Evolutionary conservation across 139 green algal genomes (phyloP).

Genomic region (Axilococcus clingmanii): DNA sequence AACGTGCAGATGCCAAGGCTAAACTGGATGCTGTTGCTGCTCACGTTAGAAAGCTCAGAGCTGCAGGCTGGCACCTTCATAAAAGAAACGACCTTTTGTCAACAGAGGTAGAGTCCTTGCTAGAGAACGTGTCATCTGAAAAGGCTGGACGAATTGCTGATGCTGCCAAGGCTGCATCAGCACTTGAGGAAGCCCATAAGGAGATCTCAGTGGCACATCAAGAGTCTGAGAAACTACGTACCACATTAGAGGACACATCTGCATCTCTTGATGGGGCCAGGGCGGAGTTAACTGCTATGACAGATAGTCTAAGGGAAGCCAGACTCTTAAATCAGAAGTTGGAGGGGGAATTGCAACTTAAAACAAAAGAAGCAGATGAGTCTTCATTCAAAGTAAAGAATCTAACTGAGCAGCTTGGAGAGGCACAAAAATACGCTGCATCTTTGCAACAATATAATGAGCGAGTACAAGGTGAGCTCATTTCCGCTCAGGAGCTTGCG

Average conservation of each 20-base stretch:
- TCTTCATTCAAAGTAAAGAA: conserved; percentile 5
- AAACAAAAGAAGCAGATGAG: conserved; percentile 9
- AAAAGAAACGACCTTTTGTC: not conserved
- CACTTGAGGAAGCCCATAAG: conserved; percentile 10
- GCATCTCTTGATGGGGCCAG: conserved; percentile 38
- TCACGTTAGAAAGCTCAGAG: conserved; percentile 34
- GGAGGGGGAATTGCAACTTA: conserved; percentile 3
- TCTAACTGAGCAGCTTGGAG: conserved; percentile 1
- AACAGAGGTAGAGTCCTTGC: conserved; percentile 2
- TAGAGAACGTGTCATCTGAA: conserved; percentile 10
- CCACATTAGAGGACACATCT: conserved; percentile 26
- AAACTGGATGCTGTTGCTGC: conserved; percentile 26
- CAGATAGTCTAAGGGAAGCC: too few species aligned
- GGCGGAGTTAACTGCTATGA: conserved; percentile 33
- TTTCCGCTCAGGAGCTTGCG: not conserved
- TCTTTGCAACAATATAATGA: conserved; percentile 30
- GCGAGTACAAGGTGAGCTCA: conserved; percentile 20
- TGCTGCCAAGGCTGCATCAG: conserved; percentile 2
- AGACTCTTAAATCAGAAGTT: conserved; percentile 6
- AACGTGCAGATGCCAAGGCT: conserved; percentile 26
- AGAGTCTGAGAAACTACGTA: conserved; percentile 28
- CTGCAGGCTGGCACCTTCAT: conserved; percentile 32
- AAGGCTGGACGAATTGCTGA: not conserved
- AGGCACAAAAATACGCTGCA: conserved; percentile 21
- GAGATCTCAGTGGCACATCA: conserved; percentile 1